phyloP scores from a whole-genome alignment of 2,329 filamentous ascomycete species.

The Xylaria sp. region DNA sequence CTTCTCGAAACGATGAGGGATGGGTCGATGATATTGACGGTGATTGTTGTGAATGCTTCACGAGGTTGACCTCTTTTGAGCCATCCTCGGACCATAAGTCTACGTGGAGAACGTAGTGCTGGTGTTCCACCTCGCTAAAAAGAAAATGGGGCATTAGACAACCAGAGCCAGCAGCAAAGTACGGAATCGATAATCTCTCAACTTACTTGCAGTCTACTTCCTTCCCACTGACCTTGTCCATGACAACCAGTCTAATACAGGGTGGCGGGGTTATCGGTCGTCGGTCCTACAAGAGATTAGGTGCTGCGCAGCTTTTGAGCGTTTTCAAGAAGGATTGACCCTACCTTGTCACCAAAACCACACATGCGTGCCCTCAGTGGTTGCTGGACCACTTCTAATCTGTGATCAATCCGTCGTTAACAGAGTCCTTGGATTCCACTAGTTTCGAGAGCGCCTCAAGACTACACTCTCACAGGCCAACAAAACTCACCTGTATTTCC shows the following conservation, averaged over 20 bases:
- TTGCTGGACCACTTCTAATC: slow-evolving; percentile 80
- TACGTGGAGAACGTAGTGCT: slow-evolving; percentile 45
- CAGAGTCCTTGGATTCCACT: slow-evolving; percentile 5
- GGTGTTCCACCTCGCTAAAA: slow-evolving; percentile 28
- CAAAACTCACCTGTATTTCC: slow-evolving; percentile 28
- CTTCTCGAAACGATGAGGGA: slow-evolving; percentile 61
- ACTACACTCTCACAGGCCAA: not conserved
- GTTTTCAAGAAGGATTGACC: slow-evolving; percentile 20
- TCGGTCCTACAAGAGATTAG: slow-evolving; percentile 60
- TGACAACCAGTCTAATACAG: slow-evolving; percentile 78
- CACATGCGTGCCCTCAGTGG: slow-evolving; percentile 94
- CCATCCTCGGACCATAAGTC: slow-evolving; percentile 64
- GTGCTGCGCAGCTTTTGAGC: slow-evolving; percentile 9
- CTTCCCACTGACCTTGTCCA: slow-evolving; percentile 66
- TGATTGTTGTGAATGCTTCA: slow-evolving; percentile 57
- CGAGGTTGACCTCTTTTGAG: slow-evolving; percentile 59
- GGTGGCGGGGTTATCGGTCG: slow-evolving; percentile 93
- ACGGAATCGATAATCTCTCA: not conserved
- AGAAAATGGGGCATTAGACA: slow-evolving; percentile 4
- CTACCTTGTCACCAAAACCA: slow-evolving; percentile 94
- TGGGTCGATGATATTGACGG: slow-evolving; percentile 79
- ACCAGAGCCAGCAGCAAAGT: not conserved
- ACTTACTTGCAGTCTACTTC: slow-evolving; percentile 79
- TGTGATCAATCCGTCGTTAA: slow-evolving; percentile 32
- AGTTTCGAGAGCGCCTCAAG: not conserved